Evolutionary conservation across 805 yeast species (phyloP).

Genomic region (Candida gorgasii): DNA sequence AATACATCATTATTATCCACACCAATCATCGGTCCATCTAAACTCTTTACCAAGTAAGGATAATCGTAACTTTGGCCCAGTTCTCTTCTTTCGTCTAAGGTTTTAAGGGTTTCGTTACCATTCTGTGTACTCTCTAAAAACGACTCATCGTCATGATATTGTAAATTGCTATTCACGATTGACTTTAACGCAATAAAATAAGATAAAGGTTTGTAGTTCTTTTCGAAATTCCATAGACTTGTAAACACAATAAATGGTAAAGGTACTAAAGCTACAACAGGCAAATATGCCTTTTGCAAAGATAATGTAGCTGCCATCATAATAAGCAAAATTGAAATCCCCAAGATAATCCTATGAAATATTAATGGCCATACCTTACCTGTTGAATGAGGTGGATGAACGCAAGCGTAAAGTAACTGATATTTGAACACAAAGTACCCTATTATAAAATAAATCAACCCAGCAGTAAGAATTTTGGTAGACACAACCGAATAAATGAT

Average conservation of each 20-base stretch:
- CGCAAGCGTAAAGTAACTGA: slow-evolving; percentile 84
- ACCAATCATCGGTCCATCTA: slow-evolving; percentile 87
- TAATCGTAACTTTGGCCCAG: slow-evolving; percentile 69
- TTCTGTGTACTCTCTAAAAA: slow-evolving; percentile 5
- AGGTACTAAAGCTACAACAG: slow-evolving; percentile 74
- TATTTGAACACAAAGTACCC: slow-evolving; percentile 92
- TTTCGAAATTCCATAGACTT: slow-evolving; percentile 78
- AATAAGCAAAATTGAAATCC: slow-evolving; percentile 79
- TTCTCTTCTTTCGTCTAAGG: slow-evolving; percentile 81
- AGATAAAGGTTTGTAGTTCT: slow-evolving; percentile 75
- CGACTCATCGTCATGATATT: slow-evolving; percentile 23
- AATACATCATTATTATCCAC: slow-evolving; percentile 50
- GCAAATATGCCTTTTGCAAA: slow-evolving; percentile 72
- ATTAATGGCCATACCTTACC: slow-evolving; percentile 96
- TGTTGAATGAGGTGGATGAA: slow-evolving; percentile 95
- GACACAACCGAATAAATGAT: slow-evolving; percentile 87
- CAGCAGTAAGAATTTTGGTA: slow-evolving; percentile 81
- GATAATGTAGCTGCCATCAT: slow-evolving; percentile 92
- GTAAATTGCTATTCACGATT: slow-evolving; percentile 48
- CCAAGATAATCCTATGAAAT: slow-evolving; percentile 77
- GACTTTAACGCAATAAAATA: slow-evolving; percentile 87
- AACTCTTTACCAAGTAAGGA: slow-evolving; percentile 64
- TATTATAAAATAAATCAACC: slow-evolving; percentile 75
- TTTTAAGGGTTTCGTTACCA: slow-evolving; percentile 33
- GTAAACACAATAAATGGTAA: slow-evolving; percentile 68